Conservation (phyloP, 495 filamentous ascomycete species). For the Penicillium waksmanii region DNA sequence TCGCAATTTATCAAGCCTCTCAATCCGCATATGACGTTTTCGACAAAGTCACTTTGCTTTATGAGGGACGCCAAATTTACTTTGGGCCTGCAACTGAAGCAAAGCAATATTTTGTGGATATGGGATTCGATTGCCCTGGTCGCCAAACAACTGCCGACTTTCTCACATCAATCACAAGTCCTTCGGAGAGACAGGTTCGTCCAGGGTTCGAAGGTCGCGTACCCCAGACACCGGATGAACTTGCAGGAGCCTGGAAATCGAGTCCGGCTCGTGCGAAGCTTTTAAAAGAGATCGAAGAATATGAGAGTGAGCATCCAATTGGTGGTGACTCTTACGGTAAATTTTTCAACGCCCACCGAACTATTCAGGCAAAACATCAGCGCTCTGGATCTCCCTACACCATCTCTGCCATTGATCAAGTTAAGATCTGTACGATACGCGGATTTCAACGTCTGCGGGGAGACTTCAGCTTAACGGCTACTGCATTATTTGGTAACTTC, state of each 20-base stretch:
- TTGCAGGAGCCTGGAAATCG: constrained; percentile 58
- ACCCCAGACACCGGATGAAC: constrained; percentile 67
- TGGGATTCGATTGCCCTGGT: constrained; percentile 50
- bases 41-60: constrained; percentile 60
- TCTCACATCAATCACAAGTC: constrained; percentile 68
- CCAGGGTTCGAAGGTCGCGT: constrained; percentile 61
- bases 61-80: constrained; percentile 52
- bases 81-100: constrained; percentile 30
- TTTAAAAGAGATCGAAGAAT: constrained; percentile 48
- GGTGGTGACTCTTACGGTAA: constrained; percentile 19
- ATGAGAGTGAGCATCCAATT: constrained; percentile 35
- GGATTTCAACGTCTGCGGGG: constrained; percentile 55
- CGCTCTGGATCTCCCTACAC: constrained; percentile 40
- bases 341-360: constrained; percentile 23
- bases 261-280: constrained; percentile 46
- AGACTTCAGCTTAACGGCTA: constrained; percentile 68
- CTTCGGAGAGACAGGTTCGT: constrained; percentile 58
- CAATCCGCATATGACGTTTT: constrained; percentile 76
- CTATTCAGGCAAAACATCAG: constrained; percentile 27
- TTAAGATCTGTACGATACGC: constrained; percentile 45
- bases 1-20: constrained; percentile 78
- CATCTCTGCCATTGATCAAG: constrained; percentile 36
- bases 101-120: constrained; percentile 56
- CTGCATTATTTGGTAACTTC: constrained; percentile 68
- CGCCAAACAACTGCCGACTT: constrained; percentile 65